These are phyloP conservation scores for Zhuliangozyma blackwelliae DNA, from an alignment of 1,139 yeast genomes.

Conservation along the genomic window DNA sequence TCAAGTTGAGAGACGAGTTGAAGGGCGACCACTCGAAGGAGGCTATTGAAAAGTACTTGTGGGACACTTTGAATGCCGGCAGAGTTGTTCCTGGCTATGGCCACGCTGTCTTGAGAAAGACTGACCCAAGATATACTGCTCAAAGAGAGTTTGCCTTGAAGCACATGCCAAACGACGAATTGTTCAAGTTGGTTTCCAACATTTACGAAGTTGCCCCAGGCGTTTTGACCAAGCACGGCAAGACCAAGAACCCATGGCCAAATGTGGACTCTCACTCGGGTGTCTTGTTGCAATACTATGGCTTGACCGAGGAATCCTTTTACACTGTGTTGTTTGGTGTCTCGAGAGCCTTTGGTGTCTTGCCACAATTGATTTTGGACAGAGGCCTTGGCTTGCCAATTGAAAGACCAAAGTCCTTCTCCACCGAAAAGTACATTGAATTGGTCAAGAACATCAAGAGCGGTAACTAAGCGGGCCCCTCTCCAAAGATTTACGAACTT, in stretches of 20 bases:
- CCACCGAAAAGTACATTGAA: constrained; percentile 65
- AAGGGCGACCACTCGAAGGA: constrained; percentile 68
- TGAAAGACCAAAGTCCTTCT: constrained; percentile 97
- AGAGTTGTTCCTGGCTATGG: constrained; percentile 98
- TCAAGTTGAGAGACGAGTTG: constrained; percentile 73
- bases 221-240: constrained; percentile 93
- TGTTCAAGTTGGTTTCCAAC: constrained; percentile 85
- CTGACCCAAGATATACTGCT: constrained; percentile 97
- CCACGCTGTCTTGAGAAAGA: constrained; percentile 93
- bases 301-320: constrained; percentile 91
- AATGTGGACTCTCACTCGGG: constrained; percentile 98
- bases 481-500: no score
- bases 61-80: constrained; percentile 89
- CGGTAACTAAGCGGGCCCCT: constrained; percentile 8
- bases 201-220: constrained; percentile 95
- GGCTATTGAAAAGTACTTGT: constrained; percentile 80
- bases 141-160: constrained; percentile 95
- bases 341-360: constrained; percentile 95
- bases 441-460: constrained; percentile 49
- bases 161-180: constrained; percentile 95
- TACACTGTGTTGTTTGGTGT: constrained; percentile 98
- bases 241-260: constrained; percentile 99
- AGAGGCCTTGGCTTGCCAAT: constrained; percentile 93
- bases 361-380: constrained; percentile 95
- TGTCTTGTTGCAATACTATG: constrained; percentile 94